Evolutionary conservation across 352 stramenopile genomes (phyloP), one percentile per base, ranked within the genome.

Genomic region (Globisporangium recalcitrans): DNA sequence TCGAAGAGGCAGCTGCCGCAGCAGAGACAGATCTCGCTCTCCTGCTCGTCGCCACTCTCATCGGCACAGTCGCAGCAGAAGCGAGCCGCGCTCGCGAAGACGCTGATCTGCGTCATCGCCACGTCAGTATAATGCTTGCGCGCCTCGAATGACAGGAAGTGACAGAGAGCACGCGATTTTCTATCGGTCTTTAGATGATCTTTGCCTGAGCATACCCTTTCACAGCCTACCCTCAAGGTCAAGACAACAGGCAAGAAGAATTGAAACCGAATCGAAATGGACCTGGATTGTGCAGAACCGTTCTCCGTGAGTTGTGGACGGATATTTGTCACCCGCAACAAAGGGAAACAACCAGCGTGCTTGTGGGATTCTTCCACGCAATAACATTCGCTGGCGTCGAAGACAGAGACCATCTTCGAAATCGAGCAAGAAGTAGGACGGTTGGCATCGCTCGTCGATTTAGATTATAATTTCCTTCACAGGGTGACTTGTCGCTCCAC

Each of bases 381-480:
- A 14, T 38, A 10, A 16, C 32, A 4, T 38, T 38, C 10, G 32
- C 32, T 38, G 0, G 32, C 13, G 32, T 38, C 11, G 32, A 38
- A 10, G 10, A 38, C 32, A 38, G 5, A 31, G 5, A 5, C 27
- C 27, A 5, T 31, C 27, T 5, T 5, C 5, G 27, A 31, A 31
- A 5, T 31, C 27, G 27, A 31, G 27, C 27, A 5, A 31, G n/a
- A n/a, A n/a, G n/a, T n/a, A n/a, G n/a, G n/a, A n/a, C n/a, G n/a
- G n/a, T n/a, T n/a, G n/a, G 10, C 34, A 21, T 46, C 38, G 8
- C 22, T 46, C 16, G 7, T 22, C 9, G 6, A 22, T 46, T 46
- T 46, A 46, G 38, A 46, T n/a, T 46, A 46, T 21, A 22, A 46
- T 46, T 46, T 46, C 38, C 38, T 46, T 46, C 38, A 46, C 38